Base-by-base conservation (phyloP, 106 monocot species). In the Dioscorea alata region DNA sequence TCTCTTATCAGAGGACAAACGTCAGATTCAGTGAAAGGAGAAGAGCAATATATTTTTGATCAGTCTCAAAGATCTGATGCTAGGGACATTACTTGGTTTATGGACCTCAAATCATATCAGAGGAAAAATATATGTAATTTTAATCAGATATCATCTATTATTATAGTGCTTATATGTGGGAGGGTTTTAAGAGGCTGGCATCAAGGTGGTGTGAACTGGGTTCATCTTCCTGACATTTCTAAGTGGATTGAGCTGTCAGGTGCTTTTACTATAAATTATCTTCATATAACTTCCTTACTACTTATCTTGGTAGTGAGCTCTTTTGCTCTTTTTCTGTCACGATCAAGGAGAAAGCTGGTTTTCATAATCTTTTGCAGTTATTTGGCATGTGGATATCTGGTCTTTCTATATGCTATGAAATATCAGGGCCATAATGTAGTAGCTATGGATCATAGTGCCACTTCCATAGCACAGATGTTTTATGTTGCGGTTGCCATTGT, bases 121-220 rank as follows among this genome's bases (percentile, higher is more conserved):
- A 22, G 49, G 17, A 70, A 82, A 63, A 48, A 33, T 42, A 31
- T 33, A 10, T 31, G 51, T 24, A 31, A 58, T 19, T 59, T 50
- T 68, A 56, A 54, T 67, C 64, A 66, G 60, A 62, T 84, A 65
- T 73, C 18, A 23, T 73, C 70, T 65, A 17, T 89, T 66, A 23
- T 92, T n/a, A 50, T 81, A 59, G 78, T 89, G 50, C 92, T 99
- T 6, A 65, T 90, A 54, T 87, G 76, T 79, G 86, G 84, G 51
- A 89, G 97, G 65, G 70, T 92, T 75, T 69, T 92, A 58, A 80
- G 92, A 77, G 78, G 82, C 66, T 99, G 97, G 97, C 89, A 90
- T 83, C 97, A 99, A 79, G 97, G 97, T 67, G 97, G 97, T 64
- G 77, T 99, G 23, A 99, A 99, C 71, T 99, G 89, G 87, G 64